A percentile compares a stretch with the other conserved stretches of the same genome.
Evolutionary conservation across 257 asterid species (phyloP).

Genomic region (Knoxia roxburghii): DNA sequence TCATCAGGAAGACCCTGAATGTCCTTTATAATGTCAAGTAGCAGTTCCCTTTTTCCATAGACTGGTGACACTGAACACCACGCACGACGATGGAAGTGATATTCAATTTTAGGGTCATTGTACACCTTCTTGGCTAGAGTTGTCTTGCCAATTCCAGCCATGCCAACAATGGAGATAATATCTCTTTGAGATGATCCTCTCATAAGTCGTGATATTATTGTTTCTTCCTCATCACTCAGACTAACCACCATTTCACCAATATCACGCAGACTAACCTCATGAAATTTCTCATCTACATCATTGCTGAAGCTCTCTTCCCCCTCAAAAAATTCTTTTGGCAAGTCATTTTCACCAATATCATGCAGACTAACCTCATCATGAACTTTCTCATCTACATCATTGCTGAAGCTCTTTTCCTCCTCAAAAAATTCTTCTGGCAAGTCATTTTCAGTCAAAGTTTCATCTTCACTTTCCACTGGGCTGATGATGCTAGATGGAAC

Average conservation of each 20-base stretch:
- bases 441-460: conserved; percentile 57
- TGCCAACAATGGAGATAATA: conserved; percentile 1
- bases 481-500: conserved; percentile 41
- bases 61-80: neutral
- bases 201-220: neutral
- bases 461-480: conserved; percentile 59
- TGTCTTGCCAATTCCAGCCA: conserved; percentile 5
- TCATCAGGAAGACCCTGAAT: neutral
- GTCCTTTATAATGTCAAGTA: neutral
- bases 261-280: conserved; percentile 32
- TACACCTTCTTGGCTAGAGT: conserved; percentile 9
- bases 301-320: conserved; percentile 94
- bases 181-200: conserved; percentile 3
- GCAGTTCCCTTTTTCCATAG: conserved; percentile 1
- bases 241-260: conserved; percentile 2
- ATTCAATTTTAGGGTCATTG: neutral
- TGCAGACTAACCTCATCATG: conserved; percentile 33
- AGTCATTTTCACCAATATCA: conserved; percentile 41
- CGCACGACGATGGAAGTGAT: conserved; percentile 7
- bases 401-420: conserved; percentile 95
- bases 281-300: conserved; percentile 54
- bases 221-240: neutral
- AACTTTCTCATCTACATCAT: conserved; percentile 53
- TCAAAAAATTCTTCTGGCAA: conserved; percentile 86
- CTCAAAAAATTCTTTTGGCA: conserved; percentile 88